Evolutionary conservation across 2,329 filamentous ascomycete species (phyloP), one percentile per base, ranked within the genome.

Genomic region (Talaromyces sp.): DNA sequence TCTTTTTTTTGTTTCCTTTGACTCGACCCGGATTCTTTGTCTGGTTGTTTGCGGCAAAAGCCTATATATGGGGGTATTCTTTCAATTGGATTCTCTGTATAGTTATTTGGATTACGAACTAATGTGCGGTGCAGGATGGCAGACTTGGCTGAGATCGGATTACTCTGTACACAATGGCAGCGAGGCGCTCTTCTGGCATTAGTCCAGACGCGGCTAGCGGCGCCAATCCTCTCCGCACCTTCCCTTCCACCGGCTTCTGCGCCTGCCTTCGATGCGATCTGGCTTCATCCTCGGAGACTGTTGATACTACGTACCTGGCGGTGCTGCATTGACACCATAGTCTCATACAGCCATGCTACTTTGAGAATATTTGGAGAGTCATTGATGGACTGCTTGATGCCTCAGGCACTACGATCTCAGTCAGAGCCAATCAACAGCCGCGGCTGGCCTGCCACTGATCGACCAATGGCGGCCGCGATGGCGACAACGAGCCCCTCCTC

Each of bases 391-490:
- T n/a, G n/a, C n/a, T 6, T 13, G 43, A 2, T 46, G 43, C 43
- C 43, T 24, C 43, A 46, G 43, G 43, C 43, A 24, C n/a, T 19
- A 21, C 24, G n/a, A 46, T 8, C 17, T 8, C 35, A 14, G 2
- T 9, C 19, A 24, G 29, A 21, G 7, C 59, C 55, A 61, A 61
- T 61, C 54, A 56, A 4, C 32, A 56, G 62, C 59, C 58, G 58
- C 62, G 55, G 59, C 63, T 19, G n/a, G 58, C 31, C 62, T 63
- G 56, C 60, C 51, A 56, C 58, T 29, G 24, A 55, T 55, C 53
- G 51, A 58, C 65, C 56, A 63, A 65, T 67, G 21, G 52, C 56
- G 64, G 62, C 65, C 63, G 65, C 57, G 57, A 59, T 59, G 52
- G 56, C 60, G 57, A 56, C 60, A 61, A 54, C 60, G 46, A 53